Percentiles rank a stretch among this genome's conserved stretches.
Evolutionary conservation across 345 rosid species (phyloP).

Genomic region (Rhizophora apiculata): DNA sequence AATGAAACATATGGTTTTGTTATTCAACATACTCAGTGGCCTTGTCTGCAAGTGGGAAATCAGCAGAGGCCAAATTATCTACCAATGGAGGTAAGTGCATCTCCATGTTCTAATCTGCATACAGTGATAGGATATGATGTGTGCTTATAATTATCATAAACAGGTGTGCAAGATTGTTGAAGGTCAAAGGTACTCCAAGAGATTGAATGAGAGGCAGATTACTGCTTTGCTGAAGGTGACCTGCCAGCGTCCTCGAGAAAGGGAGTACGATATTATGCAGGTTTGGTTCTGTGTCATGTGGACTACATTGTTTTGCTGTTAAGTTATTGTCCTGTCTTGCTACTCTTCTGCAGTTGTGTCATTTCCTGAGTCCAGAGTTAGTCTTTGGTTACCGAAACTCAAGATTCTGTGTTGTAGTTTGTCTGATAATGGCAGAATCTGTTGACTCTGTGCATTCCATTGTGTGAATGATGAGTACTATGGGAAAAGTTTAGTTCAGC

Average conservation of each 20-base stretch:
- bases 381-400: no score
- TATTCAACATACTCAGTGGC: slow-evolving; percentile 75
- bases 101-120: neutral
- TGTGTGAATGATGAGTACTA: no score
- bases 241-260: slow-evolving; percentile 83
- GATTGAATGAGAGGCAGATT: slow-evolving; percentile 92
- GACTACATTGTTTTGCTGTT: no score
- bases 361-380: no score
- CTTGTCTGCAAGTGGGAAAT: slow-evolving; percentile 93
- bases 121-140: neutral
- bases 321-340: no score
- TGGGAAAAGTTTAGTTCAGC: no score
- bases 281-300: slow-evolving; percentile 25
- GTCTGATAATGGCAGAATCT: no score
- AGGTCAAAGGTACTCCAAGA: slow-evolving; percentile 93
- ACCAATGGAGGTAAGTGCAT: slow-evolving; percentile 76
- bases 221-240: slow-evolving; percentile 87
- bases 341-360: no score
- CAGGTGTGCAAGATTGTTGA: slow-evolving; percentile 97
- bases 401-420: no score
- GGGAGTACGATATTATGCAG: slow-evolving; percentile 77
- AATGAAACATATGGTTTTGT: slow-evolving; percentile 68
- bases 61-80: slow-evolving; percentile 86
- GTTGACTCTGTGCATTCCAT: no score
- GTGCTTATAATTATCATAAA: slow-evolving; percentile 1